Base-by-base conservation (phyloP, 192 early-diverging fungal species). In the Backusella sp. region DNA sequence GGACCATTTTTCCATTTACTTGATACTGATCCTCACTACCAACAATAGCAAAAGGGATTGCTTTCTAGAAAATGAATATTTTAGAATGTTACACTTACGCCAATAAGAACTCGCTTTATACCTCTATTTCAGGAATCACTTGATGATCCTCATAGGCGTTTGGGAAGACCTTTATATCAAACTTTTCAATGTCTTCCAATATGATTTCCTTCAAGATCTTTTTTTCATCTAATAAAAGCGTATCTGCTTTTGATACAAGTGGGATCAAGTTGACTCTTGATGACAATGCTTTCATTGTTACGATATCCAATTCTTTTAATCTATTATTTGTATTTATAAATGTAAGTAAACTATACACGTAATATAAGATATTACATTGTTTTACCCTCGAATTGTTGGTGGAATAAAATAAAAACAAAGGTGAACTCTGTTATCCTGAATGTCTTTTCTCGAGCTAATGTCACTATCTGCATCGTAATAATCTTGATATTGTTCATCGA, bases 401-500 rank as follows among this genome's bases (percentile, higher is more conserved):
- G 93, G 91, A 80, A 99, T 96, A 86, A 99, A 99, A 88, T 98
- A 99, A 74, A 99, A 86, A 77, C 96, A 96, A 52, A 90, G 96
- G 83, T 99, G 96, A 49, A 98, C 94, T 46, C 98, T 91, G 80
- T 96, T 91, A 83, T 99, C 97, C 75, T 94, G 90, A 49, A 91
- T 87, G 66, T 92, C 86, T 71, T 88, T 86, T 75, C 96, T 88
- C 73, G 94, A 86, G 82, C 78, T 80, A 36, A 91, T 85, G 78
- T 91, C 86, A 79, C 89, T 83, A 84, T 98, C 98, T 77, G 93
- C 92, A 73, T 90, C 86, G 86, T 97, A 89, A 79, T 96, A 96
- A 78, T 85, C 89, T 76, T 93, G 90, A 83, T 96, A 97, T 87
- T 99, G 98, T 73, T 96, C 94, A 84, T 99, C 96, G 71, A 99